Evolutionary conservation across 2,329 filamentous ascomycete genomes (phyloP), one percentile per base, ranked within the genome.

Genomic region (Scytalidium lignicola): DNA sequence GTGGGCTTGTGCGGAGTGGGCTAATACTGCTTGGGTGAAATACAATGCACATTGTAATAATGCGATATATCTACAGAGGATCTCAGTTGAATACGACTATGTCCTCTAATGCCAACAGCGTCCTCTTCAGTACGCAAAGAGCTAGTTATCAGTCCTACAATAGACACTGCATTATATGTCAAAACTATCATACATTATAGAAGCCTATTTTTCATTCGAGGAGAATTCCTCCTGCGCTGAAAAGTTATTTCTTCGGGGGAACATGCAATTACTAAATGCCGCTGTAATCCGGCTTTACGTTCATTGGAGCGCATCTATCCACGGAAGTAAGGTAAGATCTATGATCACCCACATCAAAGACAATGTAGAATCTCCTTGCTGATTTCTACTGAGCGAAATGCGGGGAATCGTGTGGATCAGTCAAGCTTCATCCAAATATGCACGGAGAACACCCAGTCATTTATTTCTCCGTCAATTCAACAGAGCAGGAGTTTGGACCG

Each of bases 271-370:
- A 4, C n/a, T 37, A 13, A 13, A 45, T 49, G 43, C 26, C 13
- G 40, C 18, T 28, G 23, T 42, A 32, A 46, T 39, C 21, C 8
- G 40, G 19, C 6, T 50, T 12, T 41, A 43, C 44, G 23, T 48
- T 41, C 18, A 55, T 54, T 55, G 51, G 54, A 44, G 51, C 54
- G 54, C 54, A 44, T 55, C 51, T 45, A 45, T 17, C 7, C 15
- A 18, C 12, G 32, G 23, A 26, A 26, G 23, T 26, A 26, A n/a
- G 23, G 10, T 26, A 26, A 26, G 23, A 5, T 10, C 10, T 26
- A 26, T 10, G 10, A 6, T 26, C 23, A 10, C 23, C 23, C 32
- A 13, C 32, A 17, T 13, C 32, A 37, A 8, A n/a, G 12, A 4
- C 6, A 37, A 37, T 15, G 15, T 37, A 37, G 12, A 37, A n/a